Conservation (phyloP, 805 yeast species). For the Candida ficus region DNA sequence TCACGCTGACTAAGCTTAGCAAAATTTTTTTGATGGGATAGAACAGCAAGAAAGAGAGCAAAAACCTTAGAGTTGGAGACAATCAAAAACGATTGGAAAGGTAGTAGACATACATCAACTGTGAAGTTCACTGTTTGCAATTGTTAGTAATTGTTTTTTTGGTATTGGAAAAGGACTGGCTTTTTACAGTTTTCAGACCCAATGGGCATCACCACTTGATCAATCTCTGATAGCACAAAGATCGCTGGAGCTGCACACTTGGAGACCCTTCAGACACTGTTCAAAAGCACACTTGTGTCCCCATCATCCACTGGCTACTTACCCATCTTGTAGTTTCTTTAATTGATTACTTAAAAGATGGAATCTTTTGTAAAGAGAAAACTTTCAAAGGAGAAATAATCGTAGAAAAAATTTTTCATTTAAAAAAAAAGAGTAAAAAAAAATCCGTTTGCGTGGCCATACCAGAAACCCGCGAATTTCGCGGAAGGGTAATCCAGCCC, state of each 20-base stretch:
- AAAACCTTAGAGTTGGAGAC: not conserved
- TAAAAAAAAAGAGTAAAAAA: not conserved
- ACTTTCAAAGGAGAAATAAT: conserved; percentile 8
- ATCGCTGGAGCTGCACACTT: no score
- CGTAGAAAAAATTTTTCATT: conserved; percentile 10
- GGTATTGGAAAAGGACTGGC: no score
- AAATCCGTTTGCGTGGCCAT: conserved; percentile 1
- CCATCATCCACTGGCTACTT: conserved; percentile 9
- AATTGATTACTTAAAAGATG: conserved; percentile 12
- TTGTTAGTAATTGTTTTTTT: conserved; percentile 18
- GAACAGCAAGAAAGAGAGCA: not conserved
- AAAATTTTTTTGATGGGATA: not conserved
- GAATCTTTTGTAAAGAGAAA: conserved; percentile 7
- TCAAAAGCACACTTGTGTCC: no score
- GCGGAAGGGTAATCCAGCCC: not conserved
- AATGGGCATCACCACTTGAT: conserved; percentile 5
- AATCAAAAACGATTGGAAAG: no score
- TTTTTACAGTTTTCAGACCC: no score
- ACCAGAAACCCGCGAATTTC: conserved; percentile 1
- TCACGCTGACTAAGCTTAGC: not conserved
- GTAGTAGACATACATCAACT: conserved; percentile 37
- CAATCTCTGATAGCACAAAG: no score
- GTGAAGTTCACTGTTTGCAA: conserved; percentile 44
- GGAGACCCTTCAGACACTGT: no score
- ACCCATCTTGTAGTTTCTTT: conserved; percentile 26